These are phyloP conservation scores for Metschnikowia anglica DNA, from an alignment of 805 yeast species.

Conservation along the genomic window DNA sequence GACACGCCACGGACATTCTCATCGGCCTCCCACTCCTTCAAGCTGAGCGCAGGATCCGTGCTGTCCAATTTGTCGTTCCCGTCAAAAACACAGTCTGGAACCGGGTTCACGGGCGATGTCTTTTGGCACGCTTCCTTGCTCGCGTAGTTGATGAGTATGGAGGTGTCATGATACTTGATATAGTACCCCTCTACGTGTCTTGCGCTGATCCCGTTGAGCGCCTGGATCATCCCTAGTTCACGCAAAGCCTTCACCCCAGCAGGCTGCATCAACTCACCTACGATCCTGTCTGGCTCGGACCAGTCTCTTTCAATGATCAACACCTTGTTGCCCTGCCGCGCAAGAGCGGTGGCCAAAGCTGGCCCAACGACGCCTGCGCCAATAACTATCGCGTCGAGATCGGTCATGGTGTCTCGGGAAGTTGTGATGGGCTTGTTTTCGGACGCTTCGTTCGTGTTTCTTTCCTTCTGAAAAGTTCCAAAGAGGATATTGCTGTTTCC, in stretches of 20 bases:
- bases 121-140: conserved; percentile 47
- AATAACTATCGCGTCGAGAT: conserved; percentile 73
- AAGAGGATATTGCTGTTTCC: too few species aligned
- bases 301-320: conserved; percentile 83
- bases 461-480: too few species aligned
- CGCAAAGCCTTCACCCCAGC: conserved; percentile 86
- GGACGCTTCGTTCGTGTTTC: too few species aligned
- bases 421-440: too few species aligned
- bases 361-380: conserved; percentile 99
- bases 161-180: conserved; percentile 60
- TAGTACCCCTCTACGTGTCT: conserved; percentile 77
- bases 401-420: too few species aligned
- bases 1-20: conserved; percentile 72
- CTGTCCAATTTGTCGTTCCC: conserved; percentile 55
- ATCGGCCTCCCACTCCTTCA: conserved; percentile 56
- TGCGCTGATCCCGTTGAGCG: conserved; percentile 75
- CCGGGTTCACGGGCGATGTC: conserved; percentile 45
- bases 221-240: conserved; percentile 78
- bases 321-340: conserved; percentile 85
- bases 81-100: conserved; percentile 53
- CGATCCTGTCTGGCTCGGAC: conserved; percentile 91
- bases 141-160: conserved; percentile 69
- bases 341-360: conserved; percentile 83
- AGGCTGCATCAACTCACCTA: conserved; percentile 96
- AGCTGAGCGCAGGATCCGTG: conserved; percentile 46